Base-by-base conservation (phyloP, 495 filamentous ascomycete species). In the Pyrenula aspistea region DNA sequence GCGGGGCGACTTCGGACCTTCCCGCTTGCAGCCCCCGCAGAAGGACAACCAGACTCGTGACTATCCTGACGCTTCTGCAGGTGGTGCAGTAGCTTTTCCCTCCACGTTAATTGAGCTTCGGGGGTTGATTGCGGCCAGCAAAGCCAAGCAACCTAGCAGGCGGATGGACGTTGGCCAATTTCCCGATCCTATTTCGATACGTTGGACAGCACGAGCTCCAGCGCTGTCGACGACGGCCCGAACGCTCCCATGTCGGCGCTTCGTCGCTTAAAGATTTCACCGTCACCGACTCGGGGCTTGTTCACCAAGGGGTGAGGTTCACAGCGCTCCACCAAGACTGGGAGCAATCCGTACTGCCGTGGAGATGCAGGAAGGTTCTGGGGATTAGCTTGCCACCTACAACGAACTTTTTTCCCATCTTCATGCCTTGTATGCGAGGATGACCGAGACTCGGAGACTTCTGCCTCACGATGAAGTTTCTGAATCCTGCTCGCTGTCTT, bases 401-500 rank as follows among this genome's bases (percentile, higher is more conserved):
- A 15, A 42, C 15, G 31, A 15, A 42, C 31, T 8, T 15, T 42
- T 15, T 4, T 42, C 31, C 4, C 31, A 42, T 8, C 31, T 49
- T 51, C 11, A 22, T 15, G 3, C 12, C 19, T 36, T 25, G 24
- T 11, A 52, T 59, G 10, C 51, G 59, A 25, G 63, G 48, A 56
- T 64, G 31, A 15, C 31, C 31, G 15, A 8, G 31, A 15, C 31
- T 4, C 15, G 15, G 8, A 42, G 31, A 42, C 31, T 82, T 83
- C 60, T 63, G 62, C 19, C 77, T 82, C 10, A 77, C 23, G 55
- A 48, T 22, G 25, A 22, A 53, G 53, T 19, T 54, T 25, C 25
- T 52, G 19, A 20, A 8, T 52, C 22, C 11, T 21, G 19, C 19
- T 52, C 50, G 19, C 8, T 21, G 50, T 20, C 22, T 52, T 52